Evolutionary conservation across 2,329 filamentous ascomycete species (phyloP).

Genomic region (Hypoxylon sp.): DNA sequence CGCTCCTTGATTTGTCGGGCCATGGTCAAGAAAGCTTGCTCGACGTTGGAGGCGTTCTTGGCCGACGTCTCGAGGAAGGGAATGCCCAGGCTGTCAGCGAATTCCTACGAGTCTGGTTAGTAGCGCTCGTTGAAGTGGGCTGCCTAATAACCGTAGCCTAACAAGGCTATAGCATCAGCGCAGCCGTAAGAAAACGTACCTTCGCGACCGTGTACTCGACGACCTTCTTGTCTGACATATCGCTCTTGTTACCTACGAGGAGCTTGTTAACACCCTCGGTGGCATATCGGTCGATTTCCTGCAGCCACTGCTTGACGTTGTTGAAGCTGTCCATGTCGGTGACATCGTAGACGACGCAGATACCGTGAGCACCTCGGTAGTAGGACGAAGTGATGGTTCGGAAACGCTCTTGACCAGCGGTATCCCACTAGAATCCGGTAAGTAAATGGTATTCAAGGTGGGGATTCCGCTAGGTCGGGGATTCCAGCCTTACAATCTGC

Average conservation of each 20-base stretch:
- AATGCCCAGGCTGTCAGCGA: conserved; percentile 97
- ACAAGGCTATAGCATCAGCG: conserved; percentile 5
- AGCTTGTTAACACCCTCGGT: conserved; percentile 99
- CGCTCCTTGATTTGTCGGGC: conserved; percentile 99
- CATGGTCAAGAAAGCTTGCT: conserved; percentile 99
- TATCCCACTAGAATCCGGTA: conserved; percentile 81
- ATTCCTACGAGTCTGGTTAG: conserved; percentile 71
- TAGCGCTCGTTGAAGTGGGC: conserved; percentile 8
- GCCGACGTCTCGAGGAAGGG: conserved; percentile 99
- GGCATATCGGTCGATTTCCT: conserved; percentile 99
- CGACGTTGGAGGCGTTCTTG: conserved; percentile 99
- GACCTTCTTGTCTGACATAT: conserved; percentile 99
- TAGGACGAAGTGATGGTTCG: conserved; percentile 99
- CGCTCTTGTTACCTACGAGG: conserved; percentile 99
- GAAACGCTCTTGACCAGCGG: conserved; percentile 98
- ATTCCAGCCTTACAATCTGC: conserved; percentile 80
- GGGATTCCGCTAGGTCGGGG: neutral
- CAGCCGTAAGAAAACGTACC: conserved; percentile 63
- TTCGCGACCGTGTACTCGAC: conserved; percentile 99
- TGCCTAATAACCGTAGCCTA: neutral
- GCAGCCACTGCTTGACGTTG: conserved; percentile 99
- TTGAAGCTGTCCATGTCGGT: conserved; percentile 99
- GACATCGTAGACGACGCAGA: conserved; percentile 99
- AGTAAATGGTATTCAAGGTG: conserved; percentile 34
- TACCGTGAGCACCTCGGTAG: conserved; percentile 98